phyloP scores from a whole-genome alignment of 345 rosid genomes.

The Brassica napus region DNA sequence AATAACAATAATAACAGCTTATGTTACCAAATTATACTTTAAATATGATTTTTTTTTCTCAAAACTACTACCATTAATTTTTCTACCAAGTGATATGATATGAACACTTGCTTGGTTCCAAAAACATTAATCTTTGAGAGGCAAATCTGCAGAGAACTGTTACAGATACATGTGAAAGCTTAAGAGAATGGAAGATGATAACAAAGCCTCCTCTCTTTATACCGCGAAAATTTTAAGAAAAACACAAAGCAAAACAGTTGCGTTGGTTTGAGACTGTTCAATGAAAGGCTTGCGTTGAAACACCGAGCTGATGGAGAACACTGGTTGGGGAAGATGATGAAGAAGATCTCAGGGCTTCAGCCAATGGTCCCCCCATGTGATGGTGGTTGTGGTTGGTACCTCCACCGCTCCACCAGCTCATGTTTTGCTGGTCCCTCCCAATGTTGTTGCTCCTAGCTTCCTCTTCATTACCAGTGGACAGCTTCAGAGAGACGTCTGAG shows the following conservation, averaged over 20 bases:
- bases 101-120: not conserved
- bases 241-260: conserved; percentile 22
- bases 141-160: conserved; percentile 5
- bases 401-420: conserved; percentile 69
- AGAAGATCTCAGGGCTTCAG: conserved; percentile 77
- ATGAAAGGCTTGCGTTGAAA: conserved; percentile 42
- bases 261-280: conserved; percentile 27
- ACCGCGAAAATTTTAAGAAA: not conserved
- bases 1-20: not conserved
- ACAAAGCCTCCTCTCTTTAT: too few species aligned
- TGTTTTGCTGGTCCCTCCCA: conserved; percentile 50
- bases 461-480: conserved; percentile 65
- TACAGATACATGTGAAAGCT: conserved; percentile 9
- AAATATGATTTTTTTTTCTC: not conserved
- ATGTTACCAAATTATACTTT: not conserved
- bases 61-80: conserved; percentile 1
- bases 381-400: conserved; percentile 44
- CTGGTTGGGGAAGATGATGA: conserved; percentile 70
- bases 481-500: conserved; percentile 83
- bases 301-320: conserved; percentile 63
- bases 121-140: conserved; percentile 4
- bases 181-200: conserved; percentile 15
- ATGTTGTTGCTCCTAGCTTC: conserved; percentile 37
- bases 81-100: conserved; percentile 12
- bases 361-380: conserved; percentile 86